phyloP scores from a whole-genome alignment of 768 basidiomycete genomes.

The Trametes sanguinea region DNA sequence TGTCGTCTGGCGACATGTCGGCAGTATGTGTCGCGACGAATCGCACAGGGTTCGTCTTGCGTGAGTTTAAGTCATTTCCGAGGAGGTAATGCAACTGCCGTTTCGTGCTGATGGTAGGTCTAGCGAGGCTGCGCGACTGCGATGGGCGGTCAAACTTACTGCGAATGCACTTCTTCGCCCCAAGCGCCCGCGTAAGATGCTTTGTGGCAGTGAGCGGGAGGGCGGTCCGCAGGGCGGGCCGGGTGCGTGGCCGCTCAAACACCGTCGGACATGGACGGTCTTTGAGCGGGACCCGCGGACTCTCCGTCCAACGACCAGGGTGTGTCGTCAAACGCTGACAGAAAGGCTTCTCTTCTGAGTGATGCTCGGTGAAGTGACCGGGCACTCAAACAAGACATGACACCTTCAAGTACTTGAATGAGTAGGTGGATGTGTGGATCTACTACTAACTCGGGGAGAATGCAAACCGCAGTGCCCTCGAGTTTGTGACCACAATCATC shows the following conservation, averaged over 20 bases:
- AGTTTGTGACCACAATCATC: too few species aligned
- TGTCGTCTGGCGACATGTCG: not conserved
- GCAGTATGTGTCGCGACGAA: not conserved
- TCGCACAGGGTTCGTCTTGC: too few species aligned
- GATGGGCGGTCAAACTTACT: not conserved
- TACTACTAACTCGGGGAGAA: too few species aligned
- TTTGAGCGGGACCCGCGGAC: not conserved
- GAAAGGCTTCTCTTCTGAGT: too few species aligned
- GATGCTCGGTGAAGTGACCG: too few species aligned
- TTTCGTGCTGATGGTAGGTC: not conserved
- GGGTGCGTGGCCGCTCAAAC: not conserved
- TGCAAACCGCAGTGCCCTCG: too few species aligned
- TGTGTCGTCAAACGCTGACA: not conserved
- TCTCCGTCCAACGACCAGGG: not conserved
- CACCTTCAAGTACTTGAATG: too few species aligned
- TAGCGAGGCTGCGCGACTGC: not conserved
- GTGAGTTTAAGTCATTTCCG: not conserved
- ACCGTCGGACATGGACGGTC: not conserved
- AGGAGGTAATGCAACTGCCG: slow-evolving; percentile 7
- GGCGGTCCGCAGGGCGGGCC: not conserved
- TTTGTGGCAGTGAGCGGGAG: too few species aligned
- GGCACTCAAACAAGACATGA: too few species aligned
- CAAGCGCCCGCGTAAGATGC: too few species aligned
- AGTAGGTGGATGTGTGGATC: too few species aligned
- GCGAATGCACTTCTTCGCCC: not conserved